These are phyloP conservation scores for Chaetoceros tenuissimus DNA, from an alignment of 108 stramenopile genomes.

Conservation along the genomic window DNA sequence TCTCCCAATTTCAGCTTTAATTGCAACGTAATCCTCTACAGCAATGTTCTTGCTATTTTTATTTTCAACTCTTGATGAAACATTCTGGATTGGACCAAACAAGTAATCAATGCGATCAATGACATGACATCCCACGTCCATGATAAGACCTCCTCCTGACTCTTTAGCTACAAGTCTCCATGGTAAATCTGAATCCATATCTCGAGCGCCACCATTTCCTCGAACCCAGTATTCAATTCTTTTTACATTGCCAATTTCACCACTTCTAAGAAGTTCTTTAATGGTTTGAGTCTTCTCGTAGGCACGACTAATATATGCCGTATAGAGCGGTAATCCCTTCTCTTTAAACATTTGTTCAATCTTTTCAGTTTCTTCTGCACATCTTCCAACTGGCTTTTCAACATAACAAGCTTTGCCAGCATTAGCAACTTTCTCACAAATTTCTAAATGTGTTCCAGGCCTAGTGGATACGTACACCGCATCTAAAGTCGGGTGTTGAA, in stretches of 20 bases:
- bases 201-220: constrained; percentile 21
- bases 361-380: constrained; percentile 36
- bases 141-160: constrained; percentile 49
- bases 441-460: constrained; percentile 43
- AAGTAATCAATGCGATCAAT: constrained; percentile 53
- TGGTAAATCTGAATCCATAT: constrained; percentile 20
- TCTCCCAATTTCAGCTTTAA: constrained; percentile 25
- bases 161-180: constrained; percentile 38
- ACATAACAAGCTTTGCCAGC: constrained; percentile 38
- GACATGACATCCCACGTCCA: constrained; percentile 63
- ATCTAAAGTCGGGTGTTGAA: constrained; percentile 28
- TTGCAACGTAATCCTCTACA: constrained; percentile 45
- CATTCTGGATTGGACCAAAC: constrained; percentile 40
- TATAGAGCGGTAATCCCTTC: constrained; percentile 25
- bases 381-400: constrained; percentile 56
- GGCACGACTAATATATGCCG: constrained; percentile 50
- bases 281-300: constrained; percentile 39
- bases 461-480: constrained; percentile 49
- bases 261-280: constrained; percentile 13
- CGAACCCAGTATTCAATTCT: constrained; percentile 18
- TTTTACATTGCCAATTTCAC: constrained; percentile 32
- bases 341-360: constrained; percentile 17
- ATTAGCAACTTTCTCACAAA: constrained; percentile 16
- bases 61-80: constrained; percentile 24
- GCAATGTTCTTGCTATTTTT: constrained; percentile 6